phyloP scores from a whole-genome alignment of 1,139 yeast species.

The Suhomyces chickasaworum region DNA sequence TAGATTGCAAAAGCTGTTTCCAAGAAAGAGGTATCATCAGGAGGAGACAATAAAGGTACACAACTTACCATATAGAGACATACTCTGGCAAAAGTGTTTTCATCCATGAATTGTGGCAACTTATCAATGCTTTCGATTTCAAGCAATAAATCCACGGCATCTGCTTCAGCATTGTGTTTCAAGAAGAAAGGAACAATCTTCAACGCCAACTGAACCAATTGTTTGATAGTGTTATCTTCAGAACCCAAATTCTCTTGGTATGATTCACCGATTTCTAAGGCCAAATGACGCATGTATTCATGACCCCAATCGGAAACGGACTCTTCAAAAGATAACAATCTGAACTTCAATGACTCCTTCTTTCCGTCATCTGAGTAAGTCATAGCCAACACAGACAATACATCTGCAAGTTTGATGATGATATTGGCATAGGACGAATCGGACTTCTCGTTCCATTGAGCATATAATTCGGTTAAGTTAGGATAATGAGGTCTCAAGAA shows the following conservation, averaged over 20 bases:
- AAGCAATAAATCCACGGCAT: conserved; percentile 89
- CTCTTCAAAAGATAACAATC: conserved; percentile 65
- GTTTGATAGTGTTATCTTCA: conserved; percentile 44
- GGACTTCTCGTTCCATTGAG: conserved; percentile 60
- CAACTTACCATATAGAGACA: conserved; percentile 95
- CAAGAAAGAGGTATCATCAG: conserved; percentile 85
- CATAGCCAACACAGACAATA: conserved; percentile 92
- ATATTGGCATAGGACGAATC: conserved; percentile 20
- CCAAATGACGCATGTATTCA: conserved; percentile 93
- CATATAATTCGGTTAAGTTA: conserved; percentile 62
- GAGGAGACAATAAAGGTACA: conserved; percentile 93
- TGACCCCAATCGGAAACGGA: conserved; percentile 94
- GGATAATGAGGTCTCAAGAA: conserved; percentile 89
- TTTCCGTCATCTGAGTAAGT: conserved; percentile 86
- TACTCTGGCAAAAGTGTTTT: conserved; percentile 80
- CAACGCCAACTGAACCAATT: conserved; percentile 65
- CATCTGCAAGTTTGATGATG: conserved; percentile 60
- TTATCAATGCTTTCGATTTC: conserved; percentile 88
- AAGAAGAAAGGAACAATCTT: conserved; percentile 87
- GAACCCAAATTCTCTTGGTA: conserved; percentile 67
- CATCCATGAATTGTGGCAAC: conserved; percentile 82
- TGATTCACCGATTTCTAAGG: conserved; percentile 90
- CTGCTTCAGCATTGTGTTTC: conserved; percentile 97
- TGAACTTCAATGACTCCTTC: conserved; percentile 77
- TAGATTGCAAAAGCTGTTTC: conserved; percentile 91